Base-by-base conservation (phyloP, 805 yeast genomes). In the Barnettozyma siamensis region DNA sequence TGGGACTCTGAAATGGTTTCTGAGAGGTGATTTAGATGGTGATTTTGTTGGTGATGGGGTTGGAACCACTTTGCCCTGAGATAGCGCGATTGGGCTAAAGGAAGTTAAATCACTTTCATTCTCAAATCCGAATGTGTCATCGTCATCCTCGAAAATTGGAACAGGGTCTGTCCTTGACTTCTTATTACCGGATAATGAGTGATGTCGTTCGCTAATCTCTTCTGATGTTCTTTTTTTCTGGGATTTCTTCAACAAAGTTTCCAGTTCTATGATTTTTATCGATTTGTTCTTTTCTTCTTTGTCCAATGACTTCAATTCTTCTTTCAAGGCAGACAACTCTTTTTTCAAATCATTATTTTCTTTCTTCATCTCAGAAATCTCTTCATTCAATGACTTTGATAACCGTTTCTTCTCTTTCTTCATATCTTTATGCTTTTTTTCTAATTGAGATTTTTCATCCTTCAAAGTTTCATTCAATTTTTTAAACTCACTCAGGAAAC, bases 151-250 rank as follows among this genome's bases (percentile, higher is more conserved):
- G 16, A 34, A 38, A 26, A 23, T 18, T 3, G 31, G 39, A 16
- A 31, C 32, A n/a, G n/a, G n/a, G n/a, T n/a, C n/a, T n/a, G n/a
- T n/a, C n/a, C n/a, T n/a, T n/a, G n/a, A n/a, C n/a, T n/a, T n/a
- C n/a, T n/a, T n/a, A n/a, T n/a, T n/a, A n/a, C n/a, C n/a, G n/a
- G n/a, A n/a, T n/a, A n/a, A n/a, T n/a, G n/a, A n/a, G n/a, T n/a
- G n/a, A n/a, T n/a, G n/a, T n/a, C n/a, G n/a, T 21, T 21, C 24
- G 24, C 9, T 21, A 21, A 21, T 21, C 5, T 12, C 9, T 7
- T 46, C 51, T 2, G 50, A 46, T 10, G 26, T 47, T 46, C 59
- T 51, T 38, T 55, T 53, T 10, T 29, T 32, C 10, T 21, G 19
- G 4, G 26, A 3, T 15, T 21, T 23, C 23, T 38, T 17, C 13